Evolutionary conservation across 306 rosid genomes (phyloP), one percentile per base, ranked within the genome.

Genomic region (Trifolium subterraneum): DNA sequence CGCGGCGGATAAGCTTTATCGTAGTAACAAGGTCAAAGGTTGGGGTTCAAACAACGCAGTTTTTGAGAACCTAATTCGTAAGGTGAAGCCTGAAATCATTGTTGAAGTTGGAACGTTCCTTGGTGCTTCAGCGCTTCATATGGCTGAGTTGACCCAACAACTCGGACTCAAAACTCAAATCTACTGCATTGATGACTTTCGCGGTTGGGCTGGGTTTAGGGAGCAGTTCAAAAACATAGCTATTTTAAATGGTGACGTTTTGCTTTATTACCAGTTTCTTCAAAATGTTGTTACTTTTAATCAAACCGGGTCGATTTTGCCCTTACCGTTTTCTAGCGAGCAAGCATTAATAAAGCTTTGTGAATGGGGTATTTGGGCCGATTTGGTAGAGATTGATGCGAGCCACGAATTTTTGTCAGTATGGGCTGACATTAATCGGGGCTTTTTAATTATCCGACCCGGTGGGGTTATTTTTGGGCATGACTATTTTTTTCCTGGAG

Each of bases 381-480:
- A 91, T n/a, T 42, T 88, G 68, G 83, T 91, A 3, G 92, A 87
- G 63, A 82, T 91, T 23, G 97, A 91, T 31, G 94, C 92, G 15
- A 88, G 94, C 42, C 92, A 91, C 41, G 94, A 88, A 13, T 91
- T 91, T 71, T 50, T 76, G 0, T 91, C 92, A 2, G 94, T 92
- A 0, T 88, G 97, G 90, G 23, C 92, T 3, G 93, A 88, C 15
- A 87, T 89, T 6, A 90, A 81, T 71, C 90, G 91, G 41, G 98
- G 90, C 0, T 86, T 75, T 36, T 87, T 73, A 78, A 66, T 92
- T 8, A 61, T 88, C 8, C 68, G 87, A 59, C 90, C 96, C 31
- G 91, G 96, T 1, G 96, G 98, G 54, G 76, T 90, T 3, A 72
- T 92, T 14, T 92, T 92, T n/a, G 96, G 98, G 7, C 98, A 92